phyloP scores from a whole-genome alignment of 306 rosid species.

The Vicia villosa region DNA sequence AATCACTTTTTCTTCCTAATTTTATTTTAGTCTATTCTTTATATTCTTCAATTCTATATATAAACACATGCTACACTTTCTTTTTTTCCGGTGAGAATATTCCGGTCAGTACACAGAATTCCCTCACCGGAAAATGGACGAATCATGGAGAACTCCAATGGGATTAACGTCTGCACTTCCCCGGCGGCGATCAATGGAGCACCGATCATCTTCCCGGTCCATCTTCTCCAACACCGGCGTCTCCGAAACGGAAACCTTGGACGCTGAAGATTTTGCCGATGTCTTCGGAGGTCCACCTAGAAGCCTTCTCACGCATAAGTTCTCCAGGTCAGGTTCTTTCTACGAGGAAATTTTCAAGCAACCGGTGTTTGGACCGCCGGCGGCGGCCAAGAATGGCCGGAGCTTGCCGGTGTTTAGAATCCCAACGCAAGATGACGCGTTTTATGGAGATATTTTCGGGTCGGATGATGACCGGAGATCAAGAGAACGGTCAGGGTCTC shows the following conservation, averaged over 20 bases:
- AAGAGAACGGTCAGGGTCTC: slow-evolving; percentile 66
- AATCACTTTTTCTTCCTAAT: slow-evolving; percentile 10
- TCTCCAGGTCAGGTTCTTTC: slow-evolving; percentile 57
- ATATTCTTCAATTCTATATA: slow-evolving; percentile 33
- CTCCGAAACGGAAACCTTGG: slow-evolving; percentile 35
- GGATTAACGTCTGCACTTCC: slow-evolving; percentile 55
- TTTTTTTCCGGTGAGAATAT: slow-evolving; percentile 31
- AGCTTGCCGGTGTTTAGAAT: slow-evolving; percentile 67
- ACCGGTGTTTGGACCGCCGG: slow-evolving; percentile 36
- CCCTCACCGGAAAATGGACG: slow-evolving; percentile 62
- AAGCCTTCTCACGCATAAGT: slow-evolving; percentile 54
- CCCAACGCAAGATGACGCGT: slow-evolving; percentile 57
- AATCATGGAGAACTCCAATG: slow-evolving; percentile 76
- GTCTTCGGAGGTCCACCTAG: slow-evolving; percentile 91
- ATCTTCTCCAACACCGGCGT: slow-evolving; percentile 32
- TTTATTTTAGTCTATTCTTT: not conserved
- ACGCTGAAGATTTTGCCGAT: slow-evolving; percentile 70
- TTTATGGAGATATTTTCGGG: slow-evolving; percentile 69
- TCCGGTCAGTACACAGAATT: slow-evolving; percentile 23
- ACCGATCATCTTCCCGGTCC: slow-evolving; percentile 39
- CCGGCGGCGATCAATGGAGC: slow-evolving; percentile 66
- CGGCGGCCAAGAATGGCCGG: slow-evolving; percentile 41
- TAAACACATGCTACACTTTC: slow-evolving; percentile 30
- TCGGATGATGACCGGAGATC: slow-evolving; percentile 74
- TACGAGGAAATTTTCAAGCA: slow-evolving; percentile 70